Evolutionary conservation across 179 eudicot species (phyloP).

Genomic region (Gypsophila paniculata): DNA sequence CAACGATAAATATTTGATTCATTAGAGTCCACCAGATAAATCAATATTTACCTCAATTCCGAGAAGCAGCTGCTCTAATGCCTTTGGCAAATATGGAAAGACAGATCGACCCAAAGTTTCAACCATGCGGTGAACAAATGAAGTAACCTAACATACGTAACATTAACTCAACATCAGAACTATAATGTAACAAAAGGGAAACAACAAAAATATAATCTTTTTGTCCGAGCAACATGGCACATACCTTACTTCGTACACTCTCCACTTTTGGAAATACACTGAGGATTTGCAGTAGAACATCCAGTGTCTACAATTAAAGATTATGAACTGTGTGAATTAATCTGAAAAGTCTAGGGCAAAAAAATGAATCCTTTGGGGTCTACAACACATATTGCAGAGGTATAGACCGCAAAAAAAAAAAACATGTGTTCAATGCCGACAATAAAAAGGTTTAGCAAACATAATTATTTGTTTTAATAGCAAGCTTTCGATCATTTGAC

Average conservation of each 20-base stretch:
- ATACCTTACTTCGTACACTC: constrained; percentile 81
- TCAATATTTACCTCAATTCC: constrained; percentile 67
- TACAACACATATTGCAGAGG: not conserved
- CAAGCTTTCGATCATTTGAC: not conserved
- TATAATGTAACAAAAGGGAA: constrained; percentile 12
- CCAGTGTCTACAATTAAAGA: constrained; percentile 68
- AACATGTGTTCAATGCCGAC: not conserved
- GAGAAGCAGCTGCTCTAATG: constrained; percentile 76
- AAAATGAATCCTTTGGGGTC: not conserved
- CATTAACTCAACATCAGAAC: not conserved
- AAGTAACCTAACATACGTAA: constrained; percentile 54
- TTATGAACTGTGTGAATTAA: not conserved
- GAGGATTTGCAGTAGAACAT: constrained; percentile 80
- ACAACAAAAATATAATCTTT: not conserved
- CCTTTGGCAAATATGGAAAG: constrained; percentile 85
- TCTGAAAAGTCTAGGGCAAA: not conserved
- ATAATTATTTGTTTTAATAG: not conserved
- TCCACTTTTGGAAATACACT: constrained; percentile 79
- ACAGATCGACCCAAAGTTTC: constrained; percentile 86
- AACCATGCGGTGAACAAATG: constrained; percentile 96
- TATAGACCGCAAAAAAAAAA: constrained; percentile 10
- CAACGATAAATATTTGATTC: constrained; percentile 1
- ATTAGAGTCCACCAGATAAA: not conserved
- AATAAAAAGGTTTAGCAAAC: not conserved
- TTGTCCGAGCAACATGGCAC: constrained; percentile 16